phyloP scores from a whole-genome alignment of 2,329 filamentous ascomycete genomes.

The Fusarium piperis region DNA sequence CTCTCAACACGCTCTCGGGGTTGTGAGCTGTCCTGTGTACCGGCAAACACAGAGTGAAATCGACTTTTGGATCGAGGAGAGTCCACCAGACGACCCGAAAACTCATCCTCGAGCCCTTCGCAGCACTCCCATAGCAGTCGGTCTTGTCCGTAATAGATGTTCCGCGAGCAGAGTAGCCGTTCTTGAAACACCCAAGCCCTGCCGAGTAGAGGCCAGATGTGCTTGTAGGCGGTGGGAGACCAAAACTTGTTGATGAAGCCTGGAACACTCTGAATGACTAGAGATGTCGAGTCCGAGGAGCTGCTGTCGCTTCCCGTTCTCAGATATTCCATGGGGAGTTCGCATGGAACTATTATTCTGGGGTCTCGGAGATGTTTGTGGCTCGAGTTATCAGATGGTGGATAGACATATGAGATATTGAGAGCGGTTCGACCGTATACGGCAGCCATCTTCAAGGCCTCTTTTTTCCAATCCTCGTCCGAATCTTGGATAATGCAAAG shows the following conservation, averaged over 20 bases:
- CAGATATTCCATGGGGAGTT: neutral
- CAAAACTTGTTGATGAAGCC: neutral
- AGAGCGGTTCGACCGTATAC: neutral
- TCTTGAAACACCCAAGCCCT: neutral
- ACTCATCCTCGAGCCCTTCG: slow-evolving; percentile 4
- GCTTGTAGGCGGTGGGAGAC: neutral
- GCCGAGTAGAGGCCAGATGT: neutral
- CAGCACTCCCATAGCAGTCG: slow-evolving; percentile 17
- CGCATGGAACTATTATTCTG: neutral
- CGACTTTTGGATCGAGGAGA: neutral
- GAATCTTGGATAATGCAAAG: neutral
- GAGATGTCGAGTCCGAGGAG: neutral
- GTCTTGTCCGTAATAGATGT: slow-evolving; percentile 10
- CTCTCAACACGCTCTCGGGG: neutral
- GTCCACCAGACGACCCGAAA: neutral
- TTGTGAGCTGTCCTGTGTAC: neutral
- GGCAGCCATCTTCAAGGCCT: neutral
- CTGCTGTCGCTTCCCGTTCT: neutral
- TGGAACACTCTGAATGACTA: neutral
- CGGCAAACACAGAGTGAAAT: slow-evolving; percentile 9
- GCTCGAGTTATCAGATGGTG: neutral
- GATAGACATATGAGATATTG: neutral
- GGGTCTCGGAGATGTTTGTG: neutral
- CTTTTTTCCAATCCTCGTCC: neutral
- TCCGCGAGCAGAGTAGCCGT: neutral